Evolutionary conservation across 257 asterid genomes (phyloP).

Genomic region (Solanum virginianum): DNA sequence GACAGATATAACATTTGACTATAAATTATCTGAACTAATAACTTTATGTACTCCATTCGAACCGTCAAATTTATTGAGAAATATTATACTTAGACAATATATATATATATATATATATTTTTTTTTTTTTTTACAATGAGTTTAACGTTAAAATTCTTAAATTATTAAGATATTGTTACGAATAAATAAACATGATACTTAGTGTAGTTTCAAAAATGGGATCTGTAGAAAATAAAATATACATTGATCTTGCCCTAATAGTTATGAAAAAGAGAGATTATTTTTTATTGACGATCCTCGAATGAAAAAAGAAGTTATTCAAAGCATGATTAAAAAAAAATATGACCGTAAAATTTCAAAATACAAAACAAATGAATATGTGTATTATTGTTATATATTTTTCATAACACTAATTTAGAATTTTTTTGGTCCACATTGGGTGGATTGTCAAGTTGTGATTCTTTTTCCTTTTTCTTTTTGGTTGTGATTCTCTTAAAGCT

Average conservation of each 20-base stretch:
- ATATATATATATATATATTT: too few relatives aligned
- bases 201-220: background rate
- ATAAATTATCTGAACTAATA: background rate
- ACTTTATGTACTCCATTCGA: background rate
- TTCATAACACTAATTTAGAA: background rate
- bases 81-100: background rate
- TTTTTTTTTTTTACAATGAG: background rate
- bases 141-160: background rate
- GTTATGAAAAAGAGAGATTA: accelerated
- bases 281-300: background rate
- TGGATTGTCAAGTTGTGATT: background rate
- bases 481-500: background rate
- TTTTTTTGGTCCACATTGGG: background rate
- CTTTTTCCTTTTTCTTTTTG: background rate
- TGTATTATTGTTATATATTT: background rate
- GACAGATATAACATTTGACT: background rate
- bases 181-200: background rate
- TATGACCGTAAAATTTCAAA: too few relatives aligned
- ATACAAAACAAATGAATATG: background rate
- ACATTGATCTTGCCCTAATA: accelerated
- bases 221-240: background rate
- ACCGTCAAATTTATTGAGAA: background rate
- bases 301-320: too few relatives aligned
- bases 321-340: background rate
- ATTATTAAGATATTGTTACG: background rate